Evolutionary conservation across 495 filamentous ascomycete species (phyloP).

Genomic region (Penicillium nucicola): DNA sequence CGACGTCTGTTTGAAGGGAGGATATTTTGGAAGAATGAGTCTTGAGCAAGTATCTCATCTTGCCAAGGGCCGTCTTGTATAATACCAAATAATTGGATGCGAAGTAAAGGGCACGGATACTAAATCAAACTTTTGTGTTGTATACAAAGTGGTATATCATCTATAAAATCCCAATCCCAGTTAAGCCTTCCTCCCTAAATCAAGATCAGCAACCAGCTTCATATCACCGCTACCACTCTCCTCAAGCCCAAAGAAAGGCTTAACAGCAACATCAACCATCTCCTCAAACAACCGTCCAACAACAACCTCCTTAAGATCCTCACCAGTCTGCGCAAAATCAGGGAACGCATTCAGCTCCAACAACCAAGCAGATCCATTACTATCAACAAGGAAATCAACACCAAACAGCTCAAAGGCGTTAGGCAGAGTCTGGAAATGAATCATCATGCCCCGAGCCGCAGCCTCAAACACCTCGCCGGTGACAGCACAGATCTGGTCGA

Average conservation of each 20-base stretch:
- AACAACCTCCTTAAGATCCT: constrained; percentile 57
- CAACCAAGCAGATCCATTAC: constrained; percentile 59
- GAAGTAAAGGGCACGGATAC: not conserved
- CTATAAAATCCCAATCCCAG: not conserved
- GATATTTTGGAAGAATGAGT: constrained; percentile 48
- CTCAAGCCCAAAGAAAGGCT: constrained; percentile 53
- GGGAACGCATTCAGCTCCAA: constrained; percentile 97
- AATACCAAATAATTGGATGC: not conserved
- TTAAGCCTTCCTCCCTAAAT: constrained; percentile 52
- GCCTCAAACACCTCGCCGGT: constrained; percentile 80
- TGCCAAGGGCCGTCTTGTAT: too few relatives aligned
- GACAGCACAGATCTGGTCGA: constrained; percentile 66
- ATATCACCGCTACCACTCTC: constrained; percentile 33
- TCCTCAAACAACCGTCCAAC: constrained; percentile 74
- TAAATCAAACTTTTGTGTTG: constrained; percentile 1
- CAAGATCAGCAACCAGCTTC: constrained; percentile 57
- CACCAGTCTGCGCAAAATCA: constrained; percentile 89
- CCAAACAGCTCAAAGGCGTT: constrained; percentile 93
- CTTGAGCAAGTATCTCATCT: not conserved
- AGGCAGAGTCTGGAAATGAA: constrained; percentile 87
- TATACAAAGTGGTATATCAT: constrained; percentile 3
- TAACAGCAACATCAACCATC: constrained; percentile 63
- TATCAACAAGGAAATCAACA: constrained; percentile 84
- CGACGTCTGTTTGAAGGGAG: constrained; percentile 54
- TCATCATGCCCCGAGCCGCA: constrained; percentile 72